These are phyloP conservation scores for Ormosia semicastrata DNA, from an alignment of 306 rosid genomes.

Conservation along the genomic window DNA sequence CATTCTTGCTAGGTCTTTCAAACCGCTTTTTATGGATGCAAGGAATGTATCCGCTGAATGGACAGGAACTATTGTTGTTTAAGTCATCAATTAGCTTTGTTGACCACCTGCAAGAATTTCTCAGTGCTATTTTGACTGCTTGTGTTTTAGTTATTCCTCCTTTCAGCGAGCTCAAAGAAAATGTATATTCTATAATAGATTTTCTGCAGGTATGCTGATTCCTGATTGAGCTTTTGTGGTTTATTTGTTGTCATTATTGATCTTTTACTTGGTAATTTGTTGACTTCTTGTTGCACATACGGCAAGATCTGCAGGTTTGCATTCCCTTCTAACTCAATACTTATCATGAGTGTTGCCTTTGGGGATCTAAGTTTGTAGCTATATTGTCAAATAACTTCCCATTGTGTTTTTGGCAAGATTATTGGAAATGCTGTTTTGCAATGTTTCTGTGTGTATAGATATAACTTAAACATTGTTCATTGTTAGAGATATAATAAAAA, in stretches of 20 bases:
- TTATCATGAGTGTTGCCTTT: neutral
- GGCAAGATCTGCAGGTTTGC: neutral
- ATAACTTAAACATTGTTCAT: neutral
- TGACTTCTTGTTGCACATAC: slow-evolving; percentile 5
- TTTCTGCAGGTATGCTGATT: slow-evolving; percentile 60
- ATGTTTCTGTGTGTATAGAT: neutral
- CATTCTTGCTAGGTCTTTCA: slow-evolving; percentile 59
- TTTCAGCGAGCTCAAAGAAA: slow-evolving; percentile 48
- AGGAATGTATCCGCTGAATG: slow-evolving; percentile 60
- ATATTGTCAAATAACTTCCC: neutral
- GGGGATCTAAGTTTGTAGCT: neutral
- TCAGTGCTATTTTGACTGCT: slow-evolving; percentile 68
- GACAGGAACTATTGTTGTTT: slow-evolving; percentile 67
- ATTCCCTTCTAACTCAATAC: neutral
- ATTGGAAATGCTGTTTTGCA: slow-evolving; percentile 5
- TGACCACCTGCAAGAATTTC: slow-evolving; percentile 92
- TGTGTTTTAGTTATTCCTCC: slow-evolving; percentile 83
- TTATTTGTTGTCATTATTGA: slow-evolving; percentile 5
- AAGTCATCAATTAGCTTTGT: slow-evolving; percentile 84
- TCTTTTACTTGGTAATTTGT: neutral
- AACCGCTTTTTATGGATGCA: slow-evolving; percentile 93
- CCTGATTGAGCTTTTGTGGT: neutral
- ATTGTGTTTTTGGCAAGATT: neutral
- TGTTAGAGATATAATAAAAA: too few relatives aligned
- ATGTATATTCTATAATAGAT: slow-evolving; percentile 56